phyloP scores from a whole-genome alignment of 1,139 yeast genomes.

The Candida freyschussii region DNA sequence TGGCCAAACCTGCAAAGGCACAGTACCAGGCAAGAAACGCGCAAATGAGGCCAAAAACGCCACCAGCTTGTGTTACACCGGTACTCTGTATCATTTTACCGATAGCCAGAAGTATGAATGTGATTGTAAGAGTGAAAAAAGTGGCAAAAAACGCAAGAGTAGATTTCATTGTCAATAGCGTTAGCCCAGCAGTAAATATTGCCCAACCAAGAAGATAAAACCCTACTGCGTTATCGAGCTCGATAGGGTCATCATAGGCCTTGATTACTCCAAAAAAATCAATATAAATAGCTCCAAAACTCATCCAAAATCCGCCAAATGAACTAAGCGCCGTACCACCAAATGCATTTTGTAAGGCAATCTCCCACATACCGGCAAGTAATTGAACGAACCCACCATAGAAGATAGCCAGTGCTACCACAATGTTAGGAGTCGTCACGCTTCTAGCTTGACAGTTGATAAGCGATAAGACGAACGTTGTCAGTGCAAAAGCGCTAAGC shows the following conservation, averaged over 20 bases:
- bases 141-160: conserved; percentile 70
- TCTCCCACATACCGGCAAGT: conserved; percentile 75
- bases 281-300: conserved; percentile 66
- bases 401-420: conserved; percentile 60
- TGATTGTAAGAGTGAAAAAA: conserved; percentile 58
- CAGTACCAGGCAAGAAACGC: conserved; percentile 85
- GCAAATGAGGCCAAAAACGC: conserved; percentile 74
- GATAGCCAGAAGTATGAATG: conserved; percentile 54
- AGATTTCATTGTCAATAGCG: conserved; percentile 68
- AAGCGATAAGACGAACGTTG: conserved; percentile 76
- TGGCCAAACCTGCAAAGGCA: conserved; percentile 88
- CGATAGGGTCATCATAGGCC: conserved; percentile 40
- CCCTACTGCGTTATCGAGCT: conserved; percentile 58
- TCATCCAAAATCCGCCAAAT: conserved; percentile 87
- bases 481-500: conserved; percentile 74
- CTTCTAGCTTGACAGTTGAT: conserved; percentile 61
- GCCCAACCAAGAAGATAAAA: conserved; percentile 76
- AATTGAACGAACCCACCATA: conserved; percentile 69
- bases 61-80: conserved; percentile 59
- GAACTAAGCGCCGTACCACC: conserved; percentile 85
- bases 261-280: conserved; percentile 67
- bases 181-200: conserved; percentile 66
- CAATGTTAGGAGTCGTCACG: conserved; percentile 42
- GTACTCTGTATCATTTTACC: conserved; percentile 36
- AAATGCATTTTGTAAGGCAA: conserved; percentile 76